Base-by-base conservation (phyloP, 2,329 filamentous ascomycete genomes). In the Colletotrichum sp. region DNA sequence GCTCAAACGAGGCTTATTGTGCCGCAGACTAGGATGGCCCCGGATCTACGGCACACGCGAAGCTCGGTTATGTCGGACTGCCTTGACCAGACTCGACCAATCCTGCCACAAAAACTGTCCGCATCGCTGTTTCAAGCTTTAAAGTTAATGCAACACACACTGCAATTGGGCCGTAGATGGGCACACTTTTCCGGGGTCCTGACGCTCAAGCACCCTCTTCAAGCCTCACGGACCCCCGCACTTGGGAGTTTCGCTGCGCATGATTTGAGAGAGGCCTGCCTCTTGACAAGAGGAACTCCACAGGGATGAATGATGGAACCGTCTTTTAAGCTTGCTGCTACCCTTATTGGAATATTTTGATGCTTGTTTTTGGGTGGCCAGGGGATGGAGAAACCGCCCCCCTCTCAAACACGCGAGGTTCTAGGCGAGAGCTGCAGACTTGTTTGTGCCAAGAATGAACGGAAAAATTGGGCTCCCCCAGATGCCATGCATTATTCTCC, bases 121-220 rank as follows among this genome's bases (percentile, higher is more conserved):
- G 70, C 70, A 68, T 68, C 59, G 48, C 65, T 48, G 74, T 76
- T 76, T 76, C 74, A 76, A 69, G 39, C 70, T 64, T 69, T 65
- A 73, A 73, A 73, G 64, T 65, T 65, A 48, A 73, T 75, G 70
- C 74, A 24, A 12, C 67, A n/a, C 26, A 21, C 15, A 12, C 16
- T 18, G 7, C 43, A 30, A 61, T 66, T 55, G 72, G 61, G 63
- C 55, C 63, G 26, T 26, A 21, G 30, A 39, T 34, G 24, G 32
- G 63, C 30, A 61, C 34, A 59, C 24, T 12, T 68, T 57, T 28
- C 36, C 52, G 52, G 32, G 52, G 21, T 43, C 52, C 26, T 30
- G 39, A 39, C 39, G 52, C 60, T 21, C 48, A 61, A 30, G 43
- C 36, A 24, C 43, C 30, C 67, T 32, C 28, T 30, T 65, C 64